A percentile compares a stretch with the other conserved stretches of the same genome.
phyloP scores from a whole-genome alignment of 768 basidiomycete species.

The Suillus subaureus region DNA sequence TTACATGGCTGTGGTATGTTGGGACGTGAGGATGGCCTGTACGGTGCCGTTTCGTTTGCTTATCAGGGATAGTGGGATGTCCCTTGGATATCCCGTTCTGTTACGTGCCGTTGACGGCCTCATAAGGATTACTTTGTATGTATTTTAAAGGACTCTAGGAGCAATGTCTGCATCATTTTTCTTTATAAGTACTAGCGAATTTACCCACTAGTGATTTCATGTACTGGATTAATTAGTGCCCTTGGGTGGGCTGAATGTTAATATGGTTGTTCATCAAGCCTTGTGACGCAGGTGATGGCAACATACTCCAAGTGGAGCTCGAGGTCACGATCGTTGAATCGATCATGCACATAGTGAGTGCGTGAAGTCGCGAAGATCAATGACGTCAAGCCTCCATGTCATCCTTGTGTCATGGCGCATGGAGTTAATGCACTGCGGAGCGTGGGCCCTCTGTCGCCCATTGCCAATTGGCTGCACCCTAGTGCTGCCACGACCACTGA shows the following conservation, averaged over 20 bases:
- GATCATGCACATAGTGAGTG: not conserved
- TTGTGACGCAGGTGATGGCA: not conserved
- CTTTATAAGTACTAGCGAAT: not conserved
- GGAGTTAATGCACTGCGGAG: not conserved
- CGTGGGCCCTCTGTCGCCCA: not conserved
- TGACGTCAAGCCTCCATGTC: not conserved
- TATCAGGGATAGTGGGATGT: constrained; percentile 68
- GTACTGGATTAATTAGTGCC: constrained; percentile 12
- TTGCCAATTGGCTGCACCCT: not conserved
- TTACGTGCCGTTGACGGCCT: constrained; percentile 1
- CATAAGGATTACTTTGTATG: not conserved
- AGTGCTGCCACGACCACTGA: not conserved
- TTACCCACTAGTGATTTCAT: constrained; percentile 5
- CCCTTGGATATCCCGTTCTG: not conserved
- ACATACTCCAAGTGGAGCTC: not conserved
- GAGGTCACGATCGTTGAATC: not conserved
- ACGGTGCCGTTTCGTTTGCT: constrained; percentile 92
- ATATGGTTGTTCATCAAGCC: not conserved
- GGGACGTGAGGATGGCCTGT: constrained; percentile 90
- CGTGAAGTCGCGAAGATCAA: not conserved
- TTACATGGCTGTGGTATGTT: constrained; percentile 89
- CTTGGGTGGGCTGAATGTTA: constrained; percentile 11
- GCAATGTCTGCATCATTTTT: not conserved
- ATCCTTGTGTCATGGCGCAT: not conserved
- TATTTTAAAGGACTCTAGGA: not conserved